These are phyloP conservation scores for Paxillus ammoniavirescens DNA, from an alignment of 768 basidiomycete genomes.

Conservation along the genomic window DNA sequence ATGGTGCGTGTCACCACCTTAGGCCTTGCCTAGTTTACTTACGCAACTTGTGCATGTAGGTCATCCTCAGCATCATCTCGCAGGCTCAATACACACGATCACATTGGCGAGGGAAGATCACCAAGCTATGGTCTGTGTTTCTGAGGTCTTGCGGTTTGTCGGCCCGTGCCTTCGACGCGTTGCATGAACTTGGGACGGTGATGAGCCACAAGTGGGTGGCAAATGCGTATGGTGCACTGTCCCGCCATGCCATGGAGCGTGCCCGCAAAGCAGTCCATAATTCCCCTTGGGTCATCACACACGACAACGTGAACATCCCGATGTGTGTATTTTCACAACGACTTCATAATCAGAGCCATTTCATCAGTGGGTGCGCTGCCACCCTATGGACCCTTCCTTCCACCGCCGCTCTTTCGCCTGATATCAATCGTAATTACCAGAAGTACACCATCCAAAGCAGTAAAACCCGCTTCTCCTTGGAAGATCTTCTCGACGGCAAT, in stretches of 20 bases:
- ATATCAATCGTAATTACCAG: background rate
- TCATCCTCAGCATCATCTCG: background rate
- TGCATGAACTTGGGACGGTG: slow-evolving; percentile 18
- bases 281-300: slow-evolving; percentile 30
- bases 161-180: slow-evolving; percentile 22
- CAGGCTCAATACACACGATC: slow-evolving; percentile 22
- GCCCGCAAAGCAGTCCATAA: slow-evolving; percentile 19
- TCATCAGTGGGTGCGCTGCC: slow-evolving; percentile 35
- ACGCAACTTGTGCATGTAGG: background rate
- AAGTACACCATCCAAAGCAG: background rate
- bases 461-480: slow-evolving; percentile 21
- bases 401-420: too few relatives aligned
- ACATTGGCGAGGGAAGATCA: slow-evolving; percentile 20
- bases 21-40: too few relatives aligned
- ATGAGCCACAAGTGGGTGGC: slow-evolving; percentile 29
- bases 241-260: slow-evolving; percentile 23
- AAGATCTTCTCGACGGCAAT: slow-evolving; percentile 21
- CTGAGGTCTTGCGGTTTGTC: slow-evolving; percentile 23
- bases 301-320: slow-evolving; percentile 39
- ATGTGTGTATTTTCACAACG: slow-evolving; percentile 38
- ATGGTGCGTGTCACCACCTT: slow-evolving; percentile 13
- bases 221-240: background rate
- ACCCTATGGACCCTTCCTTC: slow-evolving; percentile 23
- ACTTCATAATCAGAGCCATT: slow-evolving; percentile 32
- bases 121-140: slow-evolving; percentile 27